These are phyloP conservation scores for Chaetomium globosum DNA, from an alignment of 2,329 filamentous ascomycete genomes.

Conservation along the genomic window DNA sequence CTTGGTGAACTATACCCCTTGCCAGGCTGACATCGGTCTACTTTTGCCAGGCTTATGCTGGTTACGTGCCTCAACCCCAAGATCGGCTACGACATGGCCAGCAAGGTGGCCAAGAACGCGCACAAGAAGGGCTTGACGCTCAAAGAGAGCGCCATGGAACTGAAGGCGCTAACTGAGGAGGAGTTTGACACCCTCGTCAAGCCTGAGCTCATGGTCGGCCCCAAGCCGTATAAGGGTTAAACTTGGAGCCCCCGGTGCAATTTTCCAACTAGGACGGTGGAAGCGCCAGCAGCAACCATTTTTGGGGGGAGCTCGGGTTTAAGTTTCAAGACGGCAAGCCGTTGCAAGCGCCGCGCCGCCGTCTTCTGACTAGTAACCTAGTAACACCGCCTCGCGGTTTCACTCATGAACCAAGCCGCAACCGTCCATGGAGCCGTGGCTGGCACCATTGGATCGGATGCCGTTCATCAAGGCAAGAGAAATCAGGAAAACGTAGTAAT, in stretches of 20 bases:
- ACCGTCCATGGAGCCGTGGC: not conserved
- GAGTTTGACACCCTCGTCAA: constrained; percentile 89
- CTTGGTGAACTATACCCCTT: not conserved
- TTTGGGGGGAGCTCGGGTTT: not conserved
- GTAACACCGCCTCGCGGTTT: not conserved
- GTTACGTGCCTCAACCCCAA: constrained; percentile 97
- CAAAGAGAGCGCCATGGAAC: constrained; percentile 90
- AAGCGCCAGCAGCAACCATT: not conserved
- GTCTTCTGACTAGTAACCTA: not conserved
- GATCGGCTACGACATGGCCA: constrained; percentile 96
- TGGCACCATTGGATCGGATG: constrained; percentile 15
- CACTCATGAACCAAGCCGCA: not conserved
- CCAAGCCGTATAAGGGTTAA: constrained; percentile 63
- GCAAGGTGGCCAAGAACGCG: constrained; percentile 96
- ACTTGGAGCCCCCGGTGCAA: not conserved
- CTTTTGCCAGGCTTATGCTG: constrained; percentile 79
- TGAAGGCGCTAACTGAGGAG: constrained; percentile 82
- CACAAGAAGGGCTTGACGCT: constrained; percentile 97
- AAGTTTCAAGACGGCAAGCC: not conserved
- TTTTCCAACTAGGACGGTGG: not conserved
- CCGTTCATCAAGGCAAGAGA: not conserved
- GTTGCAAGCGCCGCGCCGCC: not conserved
- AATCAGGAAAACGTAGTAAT: constrained; percentile 20
- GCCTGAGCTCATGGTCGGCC: constrained; percentile 93
- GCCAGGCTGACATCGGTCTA: constrained; percentile 29